phyloP scores from a whole-genome alignment of 1,284 basidiomycete species.

The Ustilago sp. region DNA sequence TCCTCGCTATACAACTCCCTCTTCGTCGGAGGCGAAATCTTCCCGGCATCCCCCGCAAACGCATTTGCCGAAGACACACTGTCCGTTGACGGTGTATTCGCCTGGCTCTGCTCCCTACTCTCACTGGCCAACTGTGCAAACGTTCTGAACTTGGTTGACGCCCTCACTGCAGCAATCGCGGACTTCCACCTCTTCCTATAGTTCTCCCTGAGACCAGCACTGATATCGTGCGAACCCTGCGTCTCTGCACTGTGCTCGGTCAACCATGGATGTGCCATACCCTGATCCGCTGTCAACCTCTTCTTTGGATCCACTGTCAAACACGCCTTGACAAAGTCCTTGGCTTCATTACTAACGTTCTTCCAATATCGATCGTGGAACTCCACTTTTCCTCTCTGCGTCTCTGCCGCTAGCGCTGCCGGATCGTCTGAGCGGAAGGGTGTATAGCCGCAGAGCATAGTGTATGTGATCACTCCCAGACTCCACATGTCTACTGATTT shows the following conservation, averaged over 20 bases:
- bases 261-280: constrained; percentile 74
- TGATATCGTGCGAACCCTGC: constrained; percentile 58
- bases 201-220: constrained; percentile 68
- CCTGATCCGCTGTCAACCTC: constrained; percentile 81
- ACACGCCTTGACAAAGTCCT: constrained; percentile 82
- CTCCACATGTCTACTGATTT: constrained; percentile 95
- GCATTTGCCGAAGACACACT: neutral
- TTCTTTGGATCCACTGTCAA: constrained; percentile 80
- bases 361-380: constrained; percentile 91
- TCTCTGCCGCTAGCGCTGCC: constrained; percentile 82
- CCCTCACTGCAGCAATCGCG: constrained; percentile 67
- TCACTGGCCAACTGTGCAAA: constrained; percentile 54
- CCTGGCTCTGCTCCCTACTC: constrained; percentile 20
- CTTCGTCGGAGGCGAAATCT: constrained; percentile 48
- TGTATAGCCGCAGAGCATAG: constrained; percentile 69
- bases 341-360: constrained; percentile 83
- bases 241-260: constrained; percentile 43
- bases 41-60: constrained; percentile 22
- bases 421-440: constrained; percentile 90
- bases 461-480: constrained; percentile 90
- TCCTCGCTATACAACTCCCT: constrained; percentile 52
- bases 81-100: constrained; percentile 8
- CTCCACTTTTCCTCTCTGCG: constrained; percentile 82
- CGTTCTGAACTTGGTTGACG: constrained; percentile 64
- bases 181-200: constrained; percentile 67